Evolutionary conservation across 2,329 filamentous ascomycete genomes (phyloP).

Genomic region (Pleoardoris graminearum): DNA sequence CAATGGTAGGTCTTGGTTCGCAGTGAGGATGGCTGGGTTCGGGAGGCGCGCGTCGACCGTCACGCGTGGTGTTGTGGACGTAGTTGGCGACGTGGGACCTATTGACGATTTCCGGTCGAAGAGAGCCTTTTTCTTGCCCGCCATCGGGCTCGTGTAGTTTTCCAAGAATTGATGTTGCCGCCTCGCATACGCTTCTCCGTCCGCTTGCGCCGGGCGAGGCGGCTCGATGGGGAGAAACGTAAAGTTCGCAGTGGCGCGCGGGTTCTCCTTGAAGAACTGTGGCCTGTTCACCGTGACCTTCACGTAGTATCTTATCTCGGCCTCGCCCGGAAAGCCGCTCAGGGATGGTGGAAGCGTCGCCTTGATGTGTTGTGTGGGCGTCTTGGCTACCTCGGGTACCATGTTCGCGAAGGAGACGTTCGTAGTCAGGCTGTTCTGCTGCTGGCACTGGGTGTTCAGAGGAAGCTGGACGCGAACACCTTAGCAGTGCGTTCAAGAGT

Average conservation of each 20-base stretch:
- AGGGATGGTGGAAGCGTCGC: conserved; percentile 87
- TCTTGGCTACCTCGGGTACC: conserved; percentile 50
- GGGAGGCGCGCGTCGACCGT: conserved; percentile 84
- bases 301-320: conserved; percentile 90
- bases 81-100: conserved; percentile 24
- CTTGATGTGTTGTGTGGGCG: conserved; percentile 69
- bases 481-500: neutral
- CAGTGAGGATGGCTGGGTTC: conserved; percentile 84
- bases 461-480: conserved; percentile 43
- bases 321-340: conserved; percentile 81
- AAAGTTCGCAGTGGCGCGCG: conserved; percentile 63
- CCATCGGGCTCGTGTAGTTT: conserved; percentile 26
- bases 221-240: conserved; percentile 94
- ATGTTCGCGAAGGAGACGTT: conserved; percentile 51
- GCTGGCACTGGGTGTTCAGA: conserved; percentile 71
- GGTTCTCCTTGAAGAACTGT: conserved; percentile 87
- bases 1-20: conserved; percentile 82
- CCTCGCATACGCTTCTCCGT: conserved; percentile 82
- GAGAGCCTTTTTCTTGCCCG: conserved; percentile 62
- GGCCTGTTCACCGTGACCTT: conserved; percentile 95
- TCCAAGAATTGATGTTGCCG: conserved; percentile 65
- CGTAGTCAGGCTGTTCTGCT: conserved; percentile 43
- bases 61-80: conserved; percentile 55
- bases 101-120: conserved; percentile 53
- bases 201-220: conserved; percentile 67